phyloP scores from a whole-genome alignment of 345 rosid species.

The Arabidopsis thaliana region TAIR10.1 NC_003074.8:3756501-3757000 shows the following conservation, averaged over 20 bases:
- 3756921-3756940: not conserved
- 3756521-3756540: conserved; percentile 43
- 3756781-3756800: conserved; percentile 28
- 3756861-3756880: conserved; percentile 45
- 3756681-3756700: conserved; percentile 25
- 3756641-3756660: conserved; percentile 44
- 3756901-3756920: conserved; percentile 33
- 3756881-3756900: conserved; percentile 41
- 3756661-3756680: conserved; percentile 45
- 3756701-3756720: conserved; percentile 46
- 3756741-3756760: conserved; percentile 45
- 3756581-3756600: conserved; percentile 14
- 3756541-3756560: conserved; percentile 39
- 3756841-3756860: conserved; percentile 31
- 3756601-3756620: conserved; percentile 43
- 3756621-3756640: conserved; percentile 28
- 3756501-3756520: conserved; percentile 28
- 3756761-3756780: conserved; percentile 41
- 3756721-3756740: conserved; percentile 34
- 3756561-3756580: conserved; percentile 39
- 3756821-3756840: conserved; percentile 47
- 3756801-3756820: conserved; percentile 20
- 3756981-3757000: conserved; percentile 44
- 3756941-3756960: conserved; percentile 52
- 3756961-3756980: conserved; percentile 40